Evolutionary conservation across 495 filamentous ascomycete genomes (phyloP).

Genomic region (Evernia prunastri): DNA sequence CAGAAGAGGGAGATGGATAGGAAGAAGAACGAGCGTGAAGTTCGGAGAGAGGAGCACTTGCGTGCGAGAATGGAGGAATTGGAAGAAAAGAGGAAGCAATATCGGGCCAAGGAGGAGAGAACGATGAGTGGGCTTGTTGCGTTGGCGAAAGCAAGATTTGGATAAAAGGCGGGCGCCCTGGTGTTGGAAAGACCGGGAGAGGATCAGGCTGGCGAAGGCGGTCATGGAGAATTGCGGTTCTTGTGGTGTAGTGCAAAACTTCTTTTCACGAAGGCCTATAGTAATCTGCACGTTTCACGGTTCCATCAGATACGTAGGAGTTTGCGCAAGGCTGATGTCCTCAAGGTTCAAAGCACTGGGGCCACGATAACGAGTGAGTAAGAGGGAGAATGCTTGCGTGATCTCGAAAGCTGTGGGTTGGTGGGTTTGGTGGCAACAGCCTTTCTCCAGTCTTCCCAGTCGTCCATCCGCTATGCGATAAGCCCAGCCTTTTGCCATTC

Average conservation of each 20-base stretch:
- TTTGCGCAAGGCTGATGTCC: background rate
- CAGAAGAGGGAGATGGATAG: constrained; percentile 26
- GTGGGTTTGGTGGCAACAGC: background rate
- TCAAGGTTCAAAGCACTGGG: background rate
- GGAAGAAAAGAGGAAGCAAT: constrained; percentile 26
- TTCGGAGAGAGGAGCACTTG: constrained; percentile 26
- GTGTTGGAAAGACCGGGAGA: background rate
- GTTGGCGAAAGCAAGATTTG: constrained; percentile 28
- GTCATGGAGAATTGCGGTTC: no score
- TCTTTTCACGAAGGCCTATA: background rate
- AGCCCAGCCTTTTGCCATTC: background rate
- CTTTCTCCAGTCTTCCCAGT: background rate
- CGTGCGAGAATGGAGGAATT: constrained; percentile 26
- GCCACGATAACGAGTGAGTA: background rate
- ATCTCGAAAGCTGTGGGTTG: background rate
- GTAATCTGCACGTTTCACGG: background rate
- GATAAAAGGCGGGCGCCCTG: constrained; percentile 5
- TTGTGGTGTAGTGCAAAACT: background rate
- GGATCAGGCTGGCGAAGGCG: background rate
- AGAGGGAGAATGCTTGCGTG: background rate
- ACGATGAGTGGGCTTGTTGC: constrained; percentile 29
- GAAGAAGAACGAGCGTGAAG: constrained; percentile 29
- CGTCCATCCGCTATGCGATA: background rate
- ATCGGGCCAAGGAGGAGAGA: constrained; percentile 27
- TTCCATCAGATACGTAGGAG: background rate